phyloP scores from a whole-genome alignment of 805 yeast genomes.

The Wickerhamiella sorbophila region DNA sequence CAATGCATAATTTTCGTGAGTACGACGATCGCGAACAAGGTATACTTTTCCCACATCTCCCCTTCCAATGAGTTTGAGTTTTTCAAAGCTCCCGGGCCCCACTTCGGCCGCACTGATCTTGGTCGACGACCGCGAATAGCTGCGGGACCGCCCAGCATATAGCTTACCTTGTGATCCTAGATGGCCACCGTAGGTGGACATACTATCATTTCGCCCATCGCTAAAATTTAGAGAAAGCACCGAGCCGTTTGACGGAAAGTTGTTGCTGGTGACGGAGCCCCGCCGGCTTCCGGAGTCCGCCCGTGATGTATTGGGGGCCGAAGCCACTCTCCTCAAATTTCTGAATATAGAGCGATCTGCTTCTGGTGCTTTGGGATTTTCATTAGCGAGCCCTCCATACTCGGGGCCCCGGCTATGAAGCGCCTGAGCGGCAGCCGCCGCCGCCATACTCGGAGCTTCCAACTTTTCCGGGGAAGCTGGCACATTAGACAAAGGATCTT shows the following conservation, averaged over 20 bases:
- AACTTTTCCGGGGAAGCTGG: background rate
- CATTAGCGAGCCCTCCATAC: background rate
- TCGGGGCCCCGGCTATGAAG: background rate
- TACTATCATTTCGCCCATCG: background rate
- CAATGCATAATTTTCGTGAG: conserved; percentile 77
- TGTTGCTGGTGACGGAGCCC: background rate
- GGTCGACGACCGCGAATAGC: conserved; percentile 61
- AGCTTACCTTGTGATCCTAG: background rate
- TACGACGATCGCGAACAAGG: conserved; percentile 66
- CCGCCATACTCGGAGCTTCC: conserved; percentile 1
- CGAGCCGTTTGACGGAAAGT: background rate
- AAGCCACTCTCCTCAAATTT: conserved; percentile 51
- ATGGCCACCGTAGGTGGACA: background rate
- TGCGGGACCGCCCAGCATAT: conserved; percentile 28
- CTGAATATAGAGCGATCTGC: conserved; percentile 15
- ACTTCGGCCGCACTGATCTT: conserved; percentile 68
- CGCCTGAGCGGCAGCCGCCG: conserved; percentile 3
- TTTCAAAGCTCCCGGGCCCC: conserved; percentile 74
- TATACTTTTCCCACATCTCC: conserved; percentile 98
- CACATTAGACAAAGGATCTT: background rate
- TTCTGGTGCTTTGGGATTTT: background rate
- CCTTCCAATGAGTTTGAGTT: conserved; percentile 77
- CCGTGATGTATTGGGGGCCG: conserved; percentile 52
- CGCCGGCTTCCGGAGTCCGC: background rate
- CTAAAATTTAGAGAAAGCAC: background rate